Conservation (phyloP, 225 moss, liverwort and hornwort genomes). For the Marchantia polymorpha region DNA sequence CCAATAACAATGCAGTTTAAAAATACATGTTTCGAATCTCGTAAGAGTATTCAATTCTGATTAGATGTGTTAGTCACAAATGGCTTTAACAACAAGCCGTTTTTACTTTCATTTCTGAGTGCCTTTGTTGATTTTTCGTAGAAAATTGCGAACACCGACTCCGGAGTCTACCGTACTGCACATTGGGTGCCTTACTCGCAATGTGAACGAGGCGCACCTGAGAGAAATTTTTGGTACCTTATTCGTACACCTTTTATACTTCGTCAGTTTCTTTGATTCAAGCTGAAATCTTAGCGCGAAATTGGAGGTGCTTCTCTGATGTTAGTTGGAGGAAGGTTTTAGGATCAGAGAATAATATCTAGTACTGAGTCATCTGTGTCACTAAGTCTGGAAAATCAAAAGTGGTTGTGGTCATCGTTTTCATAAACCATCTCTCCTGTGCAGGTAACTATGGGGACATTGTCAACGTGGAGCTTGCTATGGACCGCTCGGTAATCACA, state of each 20-base stretch:
- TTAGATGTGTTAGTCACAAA: no score
- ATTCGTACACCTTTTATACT: not conserved
- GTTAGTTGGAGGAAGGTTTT: no score
- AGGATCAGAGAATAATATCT: no score
- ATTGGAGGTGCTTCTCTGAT: no score
- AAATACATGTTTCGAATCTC: no score
- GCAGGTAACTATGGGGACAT: slow-evolving; percentile 91
- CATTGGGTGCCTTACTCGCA: slow-evolving; percentile 87
- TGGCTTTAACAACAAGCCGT: no score
- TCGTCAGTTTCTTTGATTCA: not conserved
- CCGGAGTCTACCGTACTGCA: slow-evolving; percentile 92
- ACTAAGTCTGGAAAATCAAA: not conserved
- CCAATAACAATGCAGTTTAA: no score
- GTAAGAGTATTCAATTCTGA: no score
- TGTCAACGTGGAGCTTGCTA: slow-evolving; percentile 93
- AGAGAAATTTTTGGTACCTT: slow-evolving; percentile 83
- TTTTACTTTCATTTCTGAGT: no score
- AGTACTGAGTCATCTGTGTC: not conserved
- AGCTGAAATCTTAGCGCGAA: no score
- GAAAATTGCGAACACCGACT: slow-evolving; percentile 70
- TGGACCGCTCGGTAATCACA: slow-evolving; percentile 84
- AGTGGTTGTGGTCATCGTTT: not conserved
- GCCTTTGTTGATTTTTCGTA: slow-evolving; percentile 10
- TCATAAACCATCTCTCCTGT: slow-evolving; percentile 4
- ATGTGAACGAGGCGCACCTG: slow-evolving; percentile 87